phyloP scores from a whole-genome alignment of 2,329 filamentous ascomycete species.

The Nemania sp. region DNA sequence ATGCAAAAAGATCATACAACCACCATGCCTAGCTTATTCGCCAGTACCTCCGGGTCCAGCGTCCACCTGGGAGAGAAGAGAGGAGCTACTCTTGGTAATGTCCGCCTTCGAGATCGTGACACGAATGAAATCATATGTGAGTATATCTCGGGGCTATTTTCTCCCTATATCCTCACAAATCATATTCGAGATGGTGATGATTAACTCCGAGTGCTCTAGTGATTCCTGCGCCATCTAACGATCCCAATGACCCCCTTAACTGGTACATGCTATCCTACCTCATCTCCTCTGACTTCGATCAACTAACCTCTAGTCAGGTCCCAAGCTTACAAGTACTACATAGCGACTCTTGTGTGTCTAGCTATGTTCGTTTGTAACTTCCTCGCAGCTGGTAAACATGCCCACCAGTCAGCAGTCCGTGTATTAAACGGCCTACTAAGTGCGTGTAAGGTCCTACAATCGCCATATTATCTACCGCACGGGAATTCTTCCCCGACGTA shows the following conservation, averaged over 20 bases:
- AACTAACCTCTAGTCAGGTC: conserved; percentile 50
- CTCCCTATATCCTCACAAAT: too few relatives aligned
- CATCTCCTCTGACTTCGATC: background rate
- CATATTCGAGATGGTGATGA: too few relatives aligned
- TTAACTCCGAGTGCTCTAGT: too few relatives aligned
- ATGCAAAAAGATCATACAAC: background rate
- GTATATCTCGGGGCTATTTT: too few relatives aligned
- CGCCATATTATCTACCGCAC: conserved; percentile 61
- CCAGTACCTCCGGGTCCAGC: conserved; percentile 7
- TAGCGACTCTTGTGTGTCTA: conserved; percentile 61
- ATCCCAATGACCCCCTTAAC: conserved; percentile 55
- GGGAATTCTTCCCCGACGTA: conserved; percentile 59
- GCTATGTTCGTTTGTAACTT: conserved; percentile 70
- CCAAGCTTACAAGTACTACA: conserved; percentile 62
- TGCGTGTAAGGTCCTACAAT: conserved; percentile 57
- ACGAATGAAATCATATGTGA: conserved; percentile 56
- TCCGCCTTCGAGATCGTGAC: conserved; percentile 56
- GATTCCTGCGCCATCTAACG: conserved; percentile 51
- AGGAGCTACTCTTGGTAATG: conserved; percentile 54
- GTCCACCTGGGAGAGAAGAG: conserved; percentile 20
- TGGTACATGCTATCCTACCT: conserved; percentile 42
- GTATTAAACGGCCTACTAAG: conserved; percentile 1
- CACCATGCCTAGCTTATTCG: conserved; percentile 14
- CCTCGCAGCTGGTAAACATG: conserved; percentile 60
- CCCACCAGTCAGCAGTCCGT: background rate